These are phyloP conservation scores for Diaporthe caulivora DNA, from an alignment of 2,329 filamentous ascomycete genomes.

Conservation along the genomic window DNA sequence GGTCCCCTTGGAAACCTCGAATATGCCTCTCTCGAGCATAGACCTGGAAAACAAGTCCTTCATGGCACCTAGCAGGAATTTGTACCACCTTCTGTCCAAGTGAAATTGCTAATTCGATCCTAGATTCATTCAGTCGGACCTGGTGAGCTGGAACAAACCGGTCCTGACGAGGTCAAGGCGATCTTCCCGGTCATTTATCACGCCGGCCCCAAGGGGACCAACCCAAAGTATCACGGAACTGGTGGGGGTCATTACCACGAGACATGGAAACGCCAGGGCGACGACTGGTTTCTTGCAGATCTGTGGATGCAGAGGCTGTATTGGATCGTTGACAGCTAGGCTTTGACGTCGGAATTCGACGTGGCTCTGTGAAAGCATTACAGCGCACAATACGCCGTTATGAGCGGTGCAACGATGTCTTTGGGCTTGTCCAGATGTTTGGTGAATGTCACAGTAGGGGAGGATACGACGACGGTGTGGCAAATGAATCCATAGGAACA, in stretches of 20 bases:
- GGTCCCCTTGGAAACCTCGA: no score
- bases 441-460: background rate
- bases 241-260: slow-evolving; percentile 38
- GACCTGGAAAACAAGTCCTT: background rate
- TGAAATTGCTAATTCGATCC: background rate
- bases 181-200: slow-evolving; percentile 40
- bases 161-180: slow-evolving; percentile 44
- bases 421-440: background rate
- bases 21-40: background rate
- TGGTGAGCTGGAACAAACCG: slow-evolving; percentile 45
- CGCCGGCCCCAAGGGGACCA: slow-evolving; percentile 19
- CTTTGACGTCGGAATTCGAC: background rate
- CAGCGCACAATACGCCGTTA: background rate
- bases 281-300: slow-evolving; percentile 38
- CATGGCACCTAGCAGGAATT: background rate
- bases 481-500: background rate
- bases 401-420: background rate
- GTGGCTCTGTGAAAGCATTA: background rate
- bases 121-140: slow-evolving; percentile 43
- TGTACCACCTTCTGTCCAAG: no score
- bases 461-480: no score
- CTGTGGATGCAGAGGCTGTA: slow-evolving; percentile 28
- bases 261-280: slow-evolving; percentile 30
- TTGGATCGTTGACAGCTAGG: slow-evolving; percentile 3
- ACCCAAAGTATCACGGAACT: slow-evolving; percentile 8